Evolutionary conservation across 106 monocot species (phyloP), one percentile per base, ranked within the genome.

Genomic region (Xerophyta viscosa): DNA sequence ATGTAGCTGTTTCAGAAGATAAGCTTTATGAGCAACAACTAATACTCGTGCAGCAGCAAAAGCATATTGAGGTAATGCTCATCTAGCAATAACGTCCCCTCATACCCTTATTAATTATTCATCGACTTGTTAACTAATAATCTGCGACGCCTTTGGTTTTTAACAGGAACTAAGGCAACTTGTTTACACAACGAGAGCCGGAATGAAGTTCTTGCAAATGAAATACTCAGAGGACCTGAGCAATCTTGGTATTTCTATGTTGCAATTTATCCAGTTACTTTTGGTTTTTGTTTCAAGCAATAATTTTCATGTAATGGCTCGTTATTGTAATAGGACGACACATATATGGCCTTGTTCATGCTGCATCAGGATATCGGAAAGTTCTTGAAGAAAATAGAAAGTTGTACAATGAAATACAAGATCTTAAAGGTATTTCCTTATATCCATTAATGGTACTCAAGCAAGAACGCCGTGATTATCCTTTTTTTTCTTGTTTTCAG

Each of bases 351-450:
- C 49, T 99, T 46, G 58, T 75, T 46, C 62, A 64, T 56, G 90
- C 90, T 61, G 90, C 86, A 51, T 86, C 77, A 46, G 75, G 82
- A 29, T 91, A 86, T 67, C 73, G 77, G 42, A 86, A 65, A 71
- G 74, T 99, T 73, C 76, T 91, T 37, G 77, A 86, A 42, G 98
- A 90, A 77, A 99, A 99, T 29, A 67, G 86, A 12, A 91, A 71
- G 46, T 52, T 99, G 26, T 99, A 99, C 60, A 99, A 99, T 70
- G 68, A 84, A 80, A 64, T 99, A 10, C 98, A 99, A 61, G 98
- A 99, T 68, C 73, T 99, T 27, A 99, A 75, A 80, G 98, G 98
- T 77, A 56, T 19, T 42, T 20, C 18, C 29, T 8, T 56, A 44
- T 5, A 6, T 11, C 11, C 11, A 6, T 33, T n/a, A n/a, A n/a